A percentile compares a stretch with the other conserved stretches of the same genome.
phyloP scores from a whole-genome alignment of 2,329 filamentous ascomycete genomes.

The Alternaria brassicicola region DNA sequence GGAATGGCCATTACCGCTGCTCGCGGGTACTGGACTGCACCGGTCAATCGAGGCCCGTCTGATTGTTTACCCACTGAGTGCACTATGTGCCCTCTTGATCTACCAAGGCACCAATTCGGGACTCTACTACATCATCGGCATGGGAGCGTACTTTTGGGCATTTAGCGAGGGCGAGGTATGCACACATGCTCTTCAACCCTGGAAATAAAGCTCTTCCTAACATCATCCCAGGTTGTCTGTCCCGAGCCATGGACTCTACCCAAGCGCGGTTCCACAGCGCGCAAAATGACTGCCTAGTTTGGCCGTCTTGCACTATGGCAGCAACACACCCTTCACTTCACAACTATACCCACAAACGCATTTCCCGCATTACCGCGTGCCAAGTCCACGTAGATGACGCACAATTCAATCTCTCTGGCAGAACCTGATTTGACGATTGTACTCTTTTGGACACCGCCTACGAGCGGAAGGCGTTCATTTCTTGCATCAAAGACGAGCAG shows the following conservation, averaged over 20 bases:
- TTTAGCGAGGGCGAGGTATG: constrained; percentile 96
- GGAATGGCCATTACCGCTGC: constrained; percentile 82
- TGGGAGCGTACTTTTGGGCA: constrained; percentile 92
- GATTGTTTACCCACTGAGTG: constrained; percentile 78
- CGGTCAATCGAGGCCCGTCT: constrained; percentile 86
- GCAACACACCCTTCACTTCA: constrained; percentile 8
- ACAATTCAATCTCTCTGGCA: constrained; percentile 7
- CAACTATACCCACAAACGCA: constrained; percentile 2
- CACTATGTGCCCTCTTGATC: constrained; percentile 74
- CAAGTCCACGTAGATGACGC: constrained; percentile 11
- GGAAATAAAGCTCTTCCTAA: constrained; percentile 15
- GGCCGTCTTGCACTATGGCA: neutral
- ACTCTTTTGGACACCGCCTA: neutral
- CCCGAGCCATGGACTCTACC: constrained; percentile 59
- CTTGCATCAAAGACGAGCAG: neutral
- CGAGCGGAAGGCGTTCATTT: neutral
- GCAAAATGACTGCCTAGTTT: constrained; percentile 27
- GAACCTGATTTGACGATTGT: constrained; percentile 10
- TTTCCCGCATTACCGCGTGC: neutral
- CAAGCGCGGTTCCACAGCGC: constrained; percentile 47
- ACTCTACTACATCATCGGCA: constrained; percentile 86
- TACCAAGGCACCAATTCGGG: constrained; percentile 94
- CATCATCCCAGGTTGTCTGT: constrained; percentile 51
- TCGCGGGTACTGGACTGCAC: constrained; percentile 81
- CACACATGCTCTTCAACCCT: constrained; percentile 17